These are phyloP conservation scores for Thalassiosira profunda DNA, from an alignment of 108 stramenopile species.

Conservation along the genomic window DNA sequence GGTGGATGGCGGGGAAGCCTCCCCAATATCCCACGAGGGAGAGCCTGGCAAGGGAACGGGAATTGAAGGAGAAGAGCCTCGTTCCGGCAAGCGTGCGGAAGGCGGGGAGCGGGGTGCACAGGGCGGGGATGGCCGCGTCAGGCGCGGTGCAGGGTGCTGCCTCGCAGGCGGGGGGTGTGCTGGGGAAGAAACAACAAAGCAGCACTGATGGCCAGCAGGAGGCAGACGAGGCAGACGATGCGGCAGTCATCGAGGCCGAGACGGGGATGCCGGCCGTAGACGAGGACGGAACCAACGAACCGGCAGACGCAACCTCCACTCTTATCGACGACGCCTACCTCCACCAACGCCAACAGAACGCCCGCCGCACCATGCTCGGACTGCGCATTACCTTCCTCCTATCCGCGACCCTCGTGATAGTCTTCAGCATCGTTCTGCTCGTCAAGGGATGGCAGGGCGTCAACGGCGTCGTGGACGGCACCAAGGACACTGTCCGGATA, in stretches of 20 bases:
- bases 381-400: constrained; percentile 10
- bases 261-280: neutral
- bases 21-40: neutral
- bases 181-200: neutral
- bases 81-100: neutral
- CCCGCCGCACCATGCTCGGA: neutral
- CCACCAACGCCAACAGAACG: constrained; percentile 2
- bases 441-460: neutral
- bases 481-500: neutral
- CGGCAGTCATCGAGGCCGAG: neutral
- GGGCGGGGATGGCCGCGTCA: no score
- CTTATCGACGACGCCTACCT: constrained; percentile 7
- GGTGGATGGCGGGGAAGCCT: constrained; percentile 14
- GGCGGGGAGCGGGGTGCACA: neutral
- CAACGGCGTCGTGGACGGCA: neutral
- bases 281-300: neutral
- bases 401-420: neutral
- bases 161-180: no score
- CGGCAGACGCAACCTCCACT: neutral
- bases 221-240: neutral
- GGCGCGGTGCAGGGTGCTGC: no score
- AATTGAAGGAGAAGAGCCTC: neutral
- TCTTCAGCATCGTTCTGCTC: constrained; percentile 4
- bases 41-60: constrained; percentile 1
- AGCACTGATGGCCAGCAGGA: neutral